Conservation (phyloP, 2,329 filamentous ascomycete species). For the Rutstroemia sydowiana region DNA sequence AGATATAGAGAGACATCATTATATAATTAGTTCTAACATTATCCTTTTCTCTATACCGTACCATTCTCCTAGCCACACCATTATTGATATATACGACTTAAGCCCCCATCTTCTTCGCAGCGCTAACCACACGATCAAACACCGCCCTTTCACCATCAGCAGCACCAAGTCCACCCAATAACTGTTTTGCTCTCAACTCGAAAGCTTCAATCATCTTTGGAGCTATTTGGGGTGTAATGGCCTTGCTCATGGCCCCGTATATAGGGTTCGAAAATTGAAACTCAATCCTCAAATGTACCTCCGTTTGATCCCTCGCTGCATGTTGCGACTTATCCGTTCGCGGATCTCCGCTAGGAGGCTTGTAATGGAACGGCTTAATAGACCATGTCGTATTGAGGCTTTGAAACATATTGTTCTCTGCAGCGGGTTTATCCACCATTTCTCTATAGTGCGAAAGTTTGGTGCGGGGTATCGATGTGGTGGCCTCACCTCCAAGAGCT, state of each 20-base stretch:
- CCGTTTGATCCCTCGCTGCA: constrained; percentile 46
- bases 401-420: constrained; percentile 52
- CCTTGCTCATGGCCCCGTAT: constrained; percentile 73
- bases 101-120: constrained; percentile 10
- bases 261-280: constrained; percentile 87
- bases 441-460: constrained; percentile 36
- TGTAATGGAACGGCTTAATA: constrained; percentile 43
- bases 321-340: constrained; percentile 24
- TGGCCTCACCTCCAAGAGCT: constrained; percentile 58
- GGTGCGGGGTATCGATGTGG: constrained; percentile 36
- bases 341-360: constrained; percentile 35
- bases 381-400: constrained; percentile 66
- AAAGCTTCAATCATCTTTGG: constrained; percentile 90
- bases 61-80: no score
- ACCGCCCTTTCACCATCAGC: constrained; percentile 3
- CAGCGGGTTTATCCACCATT: constrained; percentile 30
- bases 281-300: constrained; percentile 68
- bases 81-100: neutral
- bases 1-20: no score
- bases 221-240: constrained; percentile 77
- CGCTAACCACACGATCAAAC: neutral
- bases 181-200: constrained; percentile 64
- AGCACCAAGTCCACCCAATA: constrained; percentile 35
- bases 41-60: no score
- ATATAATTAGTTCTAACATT: no score